Evolutionary conservation across 2,329 filamentous ascomycete species (phyloP).

Genomic region (Helotiales sp.): DNA sequence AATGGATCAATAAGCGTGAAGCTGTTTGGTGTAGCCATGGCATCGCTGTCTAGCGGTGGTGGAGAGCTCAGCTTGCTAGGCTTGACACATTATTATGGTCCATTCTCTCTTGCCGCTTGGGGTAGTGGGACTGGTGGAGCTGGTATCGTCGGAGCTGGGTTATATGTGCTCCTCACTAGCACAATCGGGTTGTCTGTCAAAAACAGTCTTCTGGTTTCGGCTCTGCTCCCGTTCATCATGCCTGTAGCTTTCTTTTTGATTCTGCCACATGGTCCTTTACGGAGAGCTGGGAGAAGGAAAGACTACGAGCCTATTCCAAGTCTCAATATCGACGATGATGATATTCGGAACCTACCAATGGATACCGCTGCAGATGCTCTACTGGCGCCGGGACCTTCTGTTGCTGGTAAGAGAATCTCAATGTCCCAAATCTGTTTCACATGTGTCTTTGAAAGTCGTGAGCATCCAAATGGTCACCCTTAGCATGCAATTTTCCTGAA

Average conservation of each 20-base stretch:
- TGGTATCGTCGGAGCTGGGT: slow-evolving; percentile 80
- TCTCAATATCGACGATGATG: slow-evolving; percentile 40
- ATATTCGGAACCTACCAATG: slow-evolving; percentile 39
- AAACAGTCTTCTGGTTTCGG: slow-evolving; percentile 73
- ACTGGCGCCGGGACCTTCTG: slow-evolving; percentile 45
- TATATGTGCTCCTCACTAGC: slow-evolving; percentile 85
- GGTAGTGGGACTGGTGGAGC: slow-evolving; percentile 89
- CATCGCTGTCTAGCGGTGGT: slow-evolving; percentile 80
- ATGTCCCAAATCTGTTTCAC: neutral
- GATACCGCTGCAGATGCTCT: slow-evolving; percentile 49
- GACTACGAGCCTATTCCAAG: slow-evolving; percentile 52
- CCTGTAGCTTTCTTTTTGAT: slow-evolving; percentile 82
- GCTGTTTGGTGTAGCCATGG: slow-evolving; percentile 79
- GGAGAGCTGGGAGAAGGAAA: slow-evolving; percentile 43
- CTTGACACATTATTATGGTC: slow-evolving; percentile 90
- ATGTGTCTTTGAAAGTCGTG: too few species aligned
- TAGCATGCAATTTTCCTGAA: too few species aligned
- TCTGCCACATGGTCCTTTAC: slow-evolving; percentile 68
- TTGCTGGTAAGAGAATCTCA: slow-evolving; percentile 17
- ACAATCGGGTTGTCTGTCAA: slow-evolving; percentile 74
- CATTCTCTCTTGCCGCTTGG: slow-evolving; percentile 85
- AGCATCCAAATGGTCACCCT: too few species aligned
- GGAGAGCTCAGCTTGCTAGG: slow-evolving; percentile 91
- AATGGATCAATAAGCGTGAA: slow-evolving; percentile 68
- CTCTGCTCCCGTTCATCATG: slow-evolving; percentile 80